These are phyloP conservation scores for Talaromyces stipitatus DNA, from an alignment of 495 filamentous ascomycete genomes.

Conservation along the genomic window DNA sequence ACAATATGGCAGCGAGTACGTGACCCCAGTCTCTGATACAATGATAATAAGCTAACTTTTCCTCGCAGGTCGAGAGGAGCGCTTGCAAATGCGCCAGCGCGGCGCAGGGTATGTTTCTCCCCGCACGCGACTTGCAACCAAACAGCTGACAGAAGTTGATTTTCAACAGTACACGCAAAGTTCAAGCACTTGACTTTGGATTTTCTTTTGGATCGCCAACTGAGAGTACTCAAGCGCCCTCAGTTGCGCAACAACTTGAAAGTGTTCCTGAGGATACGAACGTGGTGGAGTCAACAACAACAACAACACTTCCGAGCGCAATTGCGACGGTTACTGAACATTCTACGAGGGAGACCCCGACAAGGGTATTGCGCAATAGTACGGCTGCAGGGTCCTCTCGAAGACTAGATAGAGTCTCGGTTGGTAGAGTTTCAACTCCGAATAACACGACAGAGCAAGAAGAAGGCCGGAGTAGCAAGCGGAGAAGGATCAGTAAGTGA, in stretches of 20 bases:
- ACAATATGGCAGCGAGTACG: constrained; percentile 37
- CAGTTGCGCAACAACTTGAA: neutral
- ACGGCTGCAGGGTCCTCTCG: neutral
- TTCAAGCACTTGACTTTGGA: constrained; percentile 41
- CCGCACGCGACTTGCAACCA: constrained; percentile 21
- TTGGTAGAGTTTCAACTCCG: neutral
- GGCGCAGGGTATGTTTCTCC: constrained; percentile 45
- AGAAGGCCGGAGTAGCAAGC: constrained; percentile 17
- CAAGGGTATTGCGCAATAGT: neutral
- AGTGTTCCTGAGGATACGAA: neutral
- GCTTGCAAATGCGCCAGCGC: constrained; percentile 50
- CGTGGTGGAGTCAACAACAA: neutral
- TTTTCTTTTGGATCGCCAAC: constrained; percentile 37
- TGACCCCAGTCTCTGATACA: neutral
- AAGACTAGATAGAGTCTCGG: neutral
- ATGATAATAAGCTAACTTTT: constrained; percentile 14
- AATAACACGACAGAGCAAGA: constrained; percentile 10
- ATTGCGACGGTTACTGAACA: neutral
- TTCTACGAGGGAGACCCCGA: neutral
- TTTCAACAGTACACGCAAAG: constrained; percentile 34
- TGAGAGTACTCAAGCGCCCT: neutral
- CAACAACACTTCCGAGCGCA: neutral
- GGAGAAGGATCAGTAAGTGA: constrained; percentile 22
- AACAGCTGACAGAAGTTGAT: constrained; percentile 15
- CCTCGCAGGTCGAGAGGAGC: constrained; percentile 44